These are phyloP conservation scores for Penicillium maclennaniae DNA, from an alignment of 495 filamentous ascomycete genomes.

Conservation along the genomic window DNA sequence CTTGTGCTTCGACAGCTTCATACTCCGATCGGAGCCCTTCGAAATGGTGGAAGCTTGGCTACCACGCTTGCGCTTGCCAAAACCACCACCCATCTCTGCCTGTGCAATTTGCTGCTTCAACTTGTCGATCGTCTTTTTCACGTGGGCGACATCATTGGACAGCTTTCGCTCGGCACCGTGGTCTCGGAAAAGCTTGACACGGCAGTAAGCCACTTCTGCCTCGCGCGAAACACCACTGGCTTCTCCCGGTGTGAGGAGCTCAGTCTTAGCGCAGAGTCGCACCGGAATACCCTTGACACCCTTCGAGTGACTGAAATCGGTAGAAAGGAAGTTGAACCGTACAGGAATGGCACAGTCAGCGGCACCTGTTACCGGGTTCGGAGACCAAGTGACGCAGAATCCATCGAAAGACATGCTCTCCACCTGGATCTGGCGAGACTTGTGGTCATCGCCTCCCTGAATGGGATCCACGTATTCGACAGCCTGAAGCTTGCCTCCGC, in stretches of 20 bases:
- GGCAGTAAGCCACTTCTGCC: conserved; percentile 81
- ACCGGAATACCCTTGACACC: conserved; percentile 94
- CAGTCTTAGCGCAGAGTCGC: conserved; percentile 83
- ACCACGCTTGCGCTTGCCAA: conserved; percentile 78
- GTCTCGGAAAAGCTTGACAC: conserved; percentile 91
- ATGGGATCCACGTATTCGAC: conserved; percentile 84
- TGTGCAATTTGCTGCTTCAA: conserved; percentile 82
- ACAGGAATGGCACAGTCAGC: conserved; percentile 77
- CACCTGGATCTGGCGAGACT: conserved; percentile 69
- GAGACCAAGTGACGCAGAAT: conserved; percentile 84
- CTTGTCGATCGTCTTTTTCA: conserved; percentile 92
- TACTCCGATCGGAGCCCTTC: conserved; percentile 46
- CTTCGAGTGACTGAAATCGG: conserved; percentile 95
- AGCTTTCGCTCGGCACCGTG: conserved; percentile 92
- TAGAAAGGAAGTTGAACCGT: conserved; percentile 94
- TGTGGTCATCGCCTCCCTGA: conserved; percentile 60
- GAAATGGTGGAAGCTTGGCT: conserved; percentile 50
- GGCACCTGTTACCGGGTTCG: conserved; percentile 51
- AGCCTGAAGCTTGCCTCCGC: conserved; percentile 80
- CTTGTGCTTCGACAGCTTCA: conserved; percentile 82
- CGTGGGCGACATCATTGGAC: conserved; percentile 82
- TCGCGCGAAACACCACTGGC: conserved; percentile 38
- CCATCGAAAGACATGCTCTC: conserved; percentile 84
- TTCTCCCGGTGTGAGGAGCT: conserved; percentile 44
- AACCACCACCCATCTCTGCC: conserved; percentile 82